Percentiles rank a stretch among this genome's conserved stretches.
phyloP scores from a whole-genome alignment of 2,329 filamentous ascomycete genomes.

The Sporothrix inflata region DNA sequence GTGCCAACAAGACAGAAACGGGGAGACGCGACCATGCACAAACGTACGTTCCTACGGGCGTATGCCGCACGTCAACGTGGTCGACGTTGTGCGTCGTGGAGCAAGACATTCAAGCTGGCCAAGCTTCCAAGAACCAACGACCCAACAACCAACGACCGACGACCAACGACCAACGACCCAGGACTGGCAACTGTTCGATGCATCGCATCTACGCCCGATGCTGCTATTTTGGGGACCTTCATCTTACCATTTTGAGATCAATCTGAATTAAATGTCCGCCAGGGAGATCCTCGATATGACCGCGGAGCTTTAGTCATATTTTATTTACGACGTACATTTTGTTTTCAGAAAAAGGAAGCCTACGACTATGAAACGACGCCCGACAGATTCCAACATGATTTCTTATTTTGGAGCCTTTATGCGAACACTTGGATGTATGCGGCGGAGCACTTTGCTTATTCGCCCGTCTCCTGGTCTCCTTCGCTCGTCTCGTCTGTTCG shows the following conservation, averaged over 20 bases:
- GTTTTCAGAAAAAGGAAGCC: neutral
- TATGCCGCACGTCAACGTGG: neutral
- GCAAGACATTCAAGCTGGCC: neutral
- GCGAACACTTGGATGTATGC: too few relatives aligned
- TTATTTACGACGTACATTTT: neutral
- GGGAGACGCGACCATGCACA: neutral
- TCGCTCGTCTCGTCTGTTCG: neutral
- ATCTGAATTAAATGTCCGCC: neutral
- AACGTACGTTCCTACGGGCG: neutral
- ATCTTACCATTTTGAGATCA: neutral
- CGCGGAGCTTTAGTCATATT: neutral
- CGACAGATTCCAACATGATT: neutral
- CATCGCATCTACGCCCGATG: neutral
- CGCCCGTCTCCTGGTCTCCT: too few relatives aligned
- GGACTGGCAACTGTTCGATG: neutral
- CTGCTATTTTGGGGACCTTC: neutral
- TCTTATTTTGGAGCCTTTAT: neutral
- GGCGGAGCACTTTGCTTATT: neutral
- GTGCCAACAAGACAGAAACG: neutral
- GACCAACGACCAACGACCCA: neutral
- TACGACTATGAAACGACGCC: neutral
- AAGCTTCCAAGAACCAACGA: neutral
- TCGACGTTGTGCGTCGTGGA: neutral
- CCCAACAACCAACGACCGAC: neutral
- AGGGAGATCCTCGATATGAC: neutral